Evolutionary conservation across 306 rosid species (phyloP), one percentile per base, ranked within the genome.

Genomic region (Luffa acutangula): DNA sequence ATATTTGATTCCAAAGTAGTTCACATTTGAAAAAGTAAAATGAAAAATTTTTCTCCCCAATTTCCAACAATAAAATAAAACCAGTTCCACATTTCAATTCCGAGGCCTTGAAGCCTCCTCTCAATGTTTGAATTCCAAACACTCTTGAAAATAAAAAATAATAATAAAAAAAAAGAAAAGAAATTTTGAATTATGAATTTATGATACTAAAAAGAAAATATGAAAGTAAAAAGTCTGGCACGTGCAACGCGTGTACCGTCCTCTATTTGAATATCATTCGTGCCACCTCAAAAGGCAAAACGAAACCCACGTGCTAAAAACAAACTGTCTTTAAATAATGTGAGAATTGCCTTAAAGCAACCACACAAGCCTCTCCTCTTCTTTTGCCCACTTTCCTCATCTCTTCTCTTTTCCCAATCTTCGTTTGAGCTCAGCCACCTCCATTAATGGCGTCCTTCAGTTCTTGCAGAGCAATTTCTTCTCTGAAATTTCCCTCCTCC

Each of bases 371-470:
- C 7, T 4, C 39, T 21, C 41, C n/a, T 9, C 66, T 37, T 56
- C 73, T n/a, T n/a, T 41, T 15, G 11, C 20, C 62, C 78, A 10
- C 1, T 20, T 51, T 7, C 33, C 81, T 21, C 60, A 9, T 53
- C 15, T 25, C 12, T 57, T 18, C 52, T 48, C 65, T 74, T 48
- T 48, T 41, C 18, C 21, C 33, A 17, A 63, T 63, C 45, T 7
- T 59, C 46, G 59, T 73, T 45, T 69, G 46, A 75, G 18, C 15
- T 48, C 17, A 39, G 15, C 17, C 76, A 39, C 9, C 82, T 53
- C 5, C 80, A 33, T 56, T 81, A 76, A 93, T 93, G 97, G 95
- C 95, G 25, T 87, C 92, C 20, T 39, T 88, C 46, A 36, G 75
- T 75, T 86, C 90, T 82, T 60, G 84, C 78, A 85, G 80, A 34